Percentiles rank a stretch among this genome's conserved stretches.
Evolutionary conservation across 805 yeast species (phyloP).

Genomic region (Groenewaldozyma salmanticensis): DNA sequence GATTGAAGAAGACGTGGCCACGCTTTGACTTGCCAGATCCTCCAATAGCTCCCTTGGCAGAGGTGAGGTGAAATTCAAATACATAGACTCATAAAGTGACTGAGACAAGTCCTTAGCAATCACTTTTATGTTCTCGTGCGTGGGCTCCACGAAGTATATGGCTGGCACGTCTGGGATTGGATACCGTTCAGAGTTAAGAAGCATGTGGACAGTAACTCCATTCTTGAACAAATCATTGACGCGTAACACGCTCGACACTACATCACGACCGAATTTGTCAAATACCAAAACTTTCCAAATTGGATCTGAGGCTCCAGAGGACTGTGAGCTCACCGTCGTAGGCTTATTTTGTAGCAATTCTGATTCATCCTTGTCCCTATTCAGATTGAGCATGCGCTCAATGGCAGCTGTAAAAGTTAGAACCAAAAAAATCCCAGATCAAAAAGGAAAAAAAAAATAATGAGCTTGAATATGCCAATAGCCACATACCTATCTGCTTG

Average conservation of each 20-base stretch:
- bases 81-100: constrained; percentile 69
- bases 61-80: constrained; percentile 79
- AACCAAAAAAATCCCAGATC: no score
- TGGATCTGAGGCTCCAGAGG: constrained; percentile 31
- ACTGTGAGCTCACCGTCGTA: constrained; percentile 33
- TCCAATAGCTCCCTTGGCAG: constrained; percentile 73
- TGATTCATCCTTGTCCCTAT: constrained; percentile 40
- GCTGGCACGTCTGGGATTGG: constrained; percentile 92
- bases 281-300: constrained; percentile 87
- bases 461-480: not conserved
- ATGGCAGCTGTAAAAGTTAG: constrained; percentile 34
- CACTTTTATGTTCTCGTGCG: constrained; percentile 56
- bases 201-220: constrained; percentile 85
- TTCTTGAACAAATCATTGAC: constrained; percentile 83
- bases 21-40: constrained; percentile 75
- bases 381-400: constrained; percentile 79
- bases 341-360: constrained; percentile 26
- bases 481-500: constrained; percentile 24
- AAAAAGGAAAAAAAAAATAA: not conserved
- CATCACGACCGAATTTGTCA: constrained; percentile 72
- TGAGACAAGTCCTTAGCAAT: constrained; percentile 64
- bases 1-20: constrained; percentile 56
- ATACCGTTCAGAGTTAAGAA: constrained; percentile 63
- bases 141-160: constrained; percentile 84
- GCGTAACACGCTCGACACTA: constrained; percentile 82